A percentile compares a stretch with the other conserved stretches of the same genome.
Conservation (phyloP, 805 yeast species). For the Candida tallmaniae region DNA sequence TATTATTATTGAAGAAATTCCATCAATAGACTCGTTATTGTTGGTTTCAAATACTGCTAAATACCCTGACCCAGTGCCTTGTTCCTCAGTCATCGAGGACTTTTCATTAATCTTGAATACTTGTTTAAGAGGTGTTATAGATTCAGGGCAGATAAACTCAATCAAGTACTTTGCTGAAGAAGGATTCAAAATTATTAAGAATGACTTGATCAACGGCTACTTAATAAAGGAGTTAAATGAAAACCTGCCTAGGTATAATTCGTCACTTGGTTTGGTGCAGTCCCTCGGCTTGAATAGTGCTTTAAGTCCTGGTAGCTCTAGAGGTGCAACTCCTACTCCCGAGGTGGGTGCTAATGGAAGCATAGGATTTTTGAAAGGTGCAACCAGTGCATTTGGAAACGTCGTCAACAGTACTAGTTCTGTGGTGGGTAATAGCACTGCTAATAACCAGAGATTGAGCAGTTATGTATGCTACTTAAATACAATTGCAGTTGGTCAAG, state of each 20-base stretch:
- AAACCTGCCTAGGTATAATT: constrained; percentile 39
- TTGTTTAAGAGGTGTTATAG: constrained; percentile 58
- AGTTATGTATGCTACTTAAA: constrained; percentile 67
- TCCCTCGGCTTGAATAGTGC: constrained; percentile 10
- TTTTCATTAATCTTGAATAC: constrained; percentile 68
- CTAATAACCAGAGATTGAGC: constrained; percentile 45
- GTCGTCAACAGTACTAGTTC: constrained; percentile 30
- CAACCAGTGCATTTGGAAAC: constrained; percentile 40
- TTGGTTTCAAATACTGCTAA: constrained; percentile 15
- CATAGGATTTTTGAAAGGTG: constrained; percentile 40
- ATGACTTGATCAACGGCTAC: constrained; percentile 56
- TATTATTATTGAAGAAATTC: constrained; percentile 71
- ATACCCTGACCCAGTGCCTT: constrained; percentile 57
- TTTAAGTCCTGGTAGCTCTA: constrained; percentile 11
- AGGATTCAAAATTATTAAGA: constrained; percentile 55
- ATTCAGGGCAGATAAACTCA: constrained; percentile 62
- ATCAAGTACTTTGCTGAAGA: constrained; percentile 53
- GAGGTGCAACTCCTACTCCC: constrained; percentile 30
- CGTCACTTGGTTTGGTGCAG: constrained; percentile 19
- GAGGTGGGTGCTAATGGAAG: constrained; percentile 24
- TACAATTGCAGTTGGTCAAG: constrained; percentile 60
- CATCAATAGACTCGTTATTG: constrained; percentile 41
- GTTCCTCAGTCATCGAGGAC: constrained; percentile 86
- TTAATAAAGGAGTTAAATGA: constrained; percentile 31
- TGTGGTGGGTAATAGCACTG: constrained; percentile 18